Conservation (phyloP, 1,139 yeast species). For the Candida pseudoviswanathii region DNA sequence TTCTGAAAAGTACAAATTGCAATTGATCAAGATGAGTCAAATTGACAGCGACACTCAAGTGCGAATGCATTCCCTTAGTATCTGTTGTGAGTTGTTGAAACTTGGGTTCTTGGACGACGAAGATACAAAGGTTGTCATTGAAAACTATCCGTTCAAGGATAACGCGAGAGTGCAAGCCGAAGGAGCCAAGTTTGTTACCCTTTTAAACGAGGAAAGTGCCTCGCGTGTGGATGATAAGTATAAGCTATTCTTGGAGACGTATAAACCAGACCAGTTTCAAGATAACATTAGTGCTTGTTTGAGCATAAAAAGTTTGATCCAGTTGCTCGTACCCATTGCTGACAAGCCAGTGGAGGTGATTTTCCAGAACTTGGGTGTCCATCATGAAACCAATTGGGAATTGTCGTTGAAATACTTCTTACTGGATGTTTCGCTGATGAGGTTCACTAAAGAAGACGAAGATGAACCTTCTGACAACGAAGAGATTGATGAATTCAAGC, state of each 20-base stretch:
- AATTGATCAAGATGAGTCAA: slow-evolving; percentile 60
- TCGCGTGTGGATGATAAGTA: slow-evolving; percentile 24
- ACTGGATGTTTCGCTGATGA: slow-evolving; percentile 43
- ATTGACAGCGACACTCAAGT: slow-evolving; percentile 46
- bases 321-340: slow-evolving; percentile 14
- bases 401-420: slow-evolving; percentile 39
- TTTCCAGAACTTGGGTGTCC: slow-evolving; percentile 14
- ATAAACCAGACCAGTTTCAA: slow-evolving; percentile 23
- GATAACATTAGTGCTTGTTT: slow-evolving; percentile 32
- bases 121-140: slow-evolving; percentile 7
- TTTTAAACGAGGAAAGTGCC: slow-evolving; percentile 22
- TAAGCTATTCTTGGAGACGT: slow-evolving; percentile 23
- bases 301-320: slow-evolving; percentile 39
- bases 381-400: slow-evolving; percentile 32
- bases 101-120: slow-evolving; percentile 65
- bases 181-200: slow-evolving; percentile 32
- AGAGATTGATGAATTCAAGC: slow-evolving; percentile 25
- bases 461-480: slow-evolving; percentile 14
- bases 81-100: slow-evolving; percentile 57
- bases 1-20: slow-evolving; percentile 66
- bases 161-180: slow-evolving; percentile 36
- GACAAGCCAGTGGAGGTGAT: slow-evolving; percentile 7
- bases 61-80: slow-evolving; percentile 50
- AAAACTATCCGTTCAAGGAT: slow-evolving; percentile 22
- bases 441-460: slow-evolving; percentile 17